Percentiles rank a stretch among this genome's conserved stretches.
Conservation (phyloP, 257 asterid genomes). For the Solanum raphanifolium region DNA sequence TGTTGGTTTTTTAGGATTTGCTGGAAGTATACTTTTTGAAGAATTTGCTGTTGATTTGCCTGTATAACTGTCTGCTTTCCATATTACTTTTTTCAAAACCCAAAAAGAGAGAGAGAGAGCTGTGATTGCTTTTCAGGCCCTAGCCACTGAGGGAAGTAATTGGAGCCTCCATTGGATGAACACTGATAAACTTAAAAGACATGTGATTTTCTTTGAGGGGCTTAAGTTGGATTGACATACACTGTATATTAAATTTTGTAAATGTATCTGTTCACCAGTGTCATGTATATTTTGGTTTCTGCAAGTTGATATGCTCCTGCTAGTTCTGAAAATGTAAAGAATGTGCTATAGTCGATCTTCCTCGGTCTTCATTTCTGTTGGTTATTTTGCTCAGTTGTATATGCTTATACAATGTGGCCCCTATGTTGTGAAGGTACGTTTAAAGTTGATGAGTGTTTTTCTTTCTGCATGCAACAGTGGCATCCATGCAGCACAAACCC, state of each 20-base stretch:
- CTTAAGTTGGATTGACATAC: neutral
- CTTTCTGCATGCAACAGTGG: slow-evolving; percentile 30
- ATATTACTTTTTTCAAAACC: neutral
- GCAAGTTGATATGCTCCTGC: neutral
- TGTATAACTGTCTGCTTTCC: neutral
- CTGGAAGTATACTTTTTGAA: neutral
- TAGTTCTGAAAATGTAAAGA: neutral
- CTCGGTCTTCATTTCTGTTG: neutral
- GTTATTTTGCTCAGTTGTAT: neutral
- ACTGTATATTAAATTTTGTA: neutral
- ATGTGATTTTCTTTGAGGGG: neutral
- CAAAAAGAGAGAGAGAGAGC: neutral
- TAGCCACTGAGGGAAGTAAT: neutral
- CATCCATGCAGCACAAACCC: slow-evolving; percentile 40
- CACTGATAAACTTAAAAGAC: neutral
- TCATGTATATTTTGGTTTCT: neutral
- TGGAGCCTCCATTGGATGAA: neutral
- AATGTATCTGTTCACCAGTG: neutral
- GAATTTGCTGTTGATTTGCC: neutral
- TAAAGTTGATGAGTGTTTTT: slow-evolving; percentile 12
- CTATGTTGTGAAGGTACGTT: neutral
- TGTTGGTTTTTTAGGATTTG: neutral
- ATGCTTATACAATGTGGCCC: neutral
- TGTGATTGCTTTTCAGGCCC: neutral
- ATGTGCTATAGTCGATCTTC: neutral